Evolutionary conservation across 1,284 basidiomycete species (phyloP).

Genomic region (Melanopsichium pennsylvanicum): DNA sequence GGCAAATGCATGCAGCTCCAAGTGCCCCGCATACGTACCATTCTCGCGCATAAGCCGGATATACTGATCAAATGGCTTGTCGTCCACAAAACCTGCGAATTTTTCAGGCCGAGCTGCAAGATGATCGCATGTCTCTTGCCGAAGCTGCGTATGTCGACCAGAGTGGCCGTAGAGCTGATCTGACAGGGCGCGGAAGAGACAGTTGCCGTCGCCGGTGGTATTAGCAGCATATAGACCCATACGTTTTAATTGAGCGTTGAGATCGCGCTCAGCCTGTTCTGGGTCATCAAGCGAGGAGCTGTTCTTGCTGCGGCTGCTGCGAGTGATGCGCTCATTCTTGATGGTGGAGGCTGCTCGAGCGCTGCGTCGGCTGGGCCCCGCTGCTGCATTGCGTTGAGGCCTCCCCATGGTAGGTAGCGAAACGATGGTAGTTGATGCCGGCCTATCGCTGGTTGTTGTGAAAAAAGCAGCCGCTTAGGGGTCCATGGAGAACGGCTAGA

Average conservation of each 20-base stretch:
- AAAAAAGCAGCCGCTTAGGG: too few relatives aligned
- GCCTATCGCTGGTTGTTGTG: slow-evolving; percentile 1
- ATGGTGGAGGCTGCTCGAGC: slow-evolving; percentile 29
- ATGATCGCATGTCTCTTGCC: slow-evolving; percentile 79
- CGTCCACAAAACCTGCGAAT: slow-evolving; percentile 88
- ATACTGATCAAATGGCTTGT: slow-evolving; percentile 68
- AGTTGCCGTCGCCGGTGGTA: slow-evolving; percentile 64
- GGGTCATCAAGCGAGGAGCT: slow-evolving; percentile 57
- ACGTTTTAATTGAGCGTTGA: slow-evolving; percentile 54
- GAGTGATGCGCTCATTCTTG: slow-evolving; percentile 47
- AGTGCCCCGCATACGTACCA: slow-evolving; percentile 89
- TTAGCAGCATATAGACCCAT: slow-evolving; percentile 64
- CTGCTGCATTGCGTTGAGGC: slow-evolving; percentile 28
- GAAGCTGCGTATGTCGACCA: slow-evolving; percentile 75
- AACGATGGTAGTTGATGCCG: neutral
- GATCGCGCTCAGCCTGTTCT: slow-evolving; percentile 54
- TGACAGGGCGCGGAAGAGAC: slow-evolving; percentile 65
- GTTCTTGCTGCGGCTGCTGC: slow-evolving; percentile 39
- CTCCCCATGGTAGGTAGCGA: slow-evolving; percentile 28
- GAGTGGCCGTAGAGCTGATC: slow-evolving; percentile 79
- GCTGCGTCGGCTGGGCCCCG: slow-evolving; percentile 38
- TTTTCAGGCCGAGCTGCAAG: slow-evolving; percentile 75
- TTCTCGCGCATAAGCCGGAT: slow-evolving; percentile 58
- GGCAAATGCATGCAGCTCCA: slow-evolving; percentile 88
- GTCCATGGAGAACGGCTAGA: neutral